Base-by-base conservation (phyloP, 805 yeast species). In the Yamadazyma scolyti region DNA sequence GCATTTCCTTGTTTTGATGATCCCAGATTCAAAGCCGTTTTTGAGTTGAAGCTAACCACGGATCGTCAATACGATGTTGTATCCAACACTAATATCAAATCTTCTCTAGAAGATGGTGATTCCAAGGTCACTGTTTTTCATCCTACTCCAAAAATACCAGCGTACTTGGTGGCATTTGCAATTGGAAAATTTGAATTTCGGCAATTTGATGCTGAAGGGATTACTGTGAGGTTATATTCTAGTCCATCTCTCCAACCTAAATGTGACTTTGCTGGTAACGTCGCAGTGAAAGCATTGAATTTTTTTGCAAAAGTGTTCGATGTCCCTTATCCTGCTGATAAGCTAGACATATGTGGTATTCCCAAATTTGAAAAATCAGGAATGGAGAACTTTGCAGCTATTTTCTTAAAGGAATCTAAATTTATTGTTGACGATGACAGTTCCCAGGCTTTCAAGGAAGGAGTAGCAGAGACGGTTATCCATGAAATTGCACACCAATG, bases 401-500 rank as follows among this genome's bases (percentile, higher is more conserved):
- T 83, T 47, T 83, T 90, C 13, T 83, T 79, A 61, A 72, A 75
- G 46, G 73, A 73, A 47, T 75, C 90, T 28, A 76, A 79, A 40
- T 62, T 75, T 10, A 13, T 23, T 4, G 13, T 23, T 11, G 25
- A 23, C 7, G 25, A 23, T 9, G 15, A 23, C 12, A 23, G 25
- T 23, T 23, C 25, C 9, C 40, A 66, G 64, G 37, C 72, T 82
- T 43, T 75, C 76, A 54, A 79, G 77, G 54, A 71, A 23, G 25
- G 88, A 54, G 90, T 84, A 23, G 82, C 87, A 20, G 89, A 83
- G 52, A 90, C 83, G 27, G 87, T 84, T 26, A 84, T 81, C 62
- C 94, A 83, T 62, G 94, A 83, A 61, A 71, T 83, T 61, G 93
- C 93, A 28, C 94, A 83, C 58, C 94, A 83, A 65, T 83, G 94